Base-by-base conservation (phyloP, 2,329 filamentous ascomycete species). In the Xylaria sp. region DNA sequence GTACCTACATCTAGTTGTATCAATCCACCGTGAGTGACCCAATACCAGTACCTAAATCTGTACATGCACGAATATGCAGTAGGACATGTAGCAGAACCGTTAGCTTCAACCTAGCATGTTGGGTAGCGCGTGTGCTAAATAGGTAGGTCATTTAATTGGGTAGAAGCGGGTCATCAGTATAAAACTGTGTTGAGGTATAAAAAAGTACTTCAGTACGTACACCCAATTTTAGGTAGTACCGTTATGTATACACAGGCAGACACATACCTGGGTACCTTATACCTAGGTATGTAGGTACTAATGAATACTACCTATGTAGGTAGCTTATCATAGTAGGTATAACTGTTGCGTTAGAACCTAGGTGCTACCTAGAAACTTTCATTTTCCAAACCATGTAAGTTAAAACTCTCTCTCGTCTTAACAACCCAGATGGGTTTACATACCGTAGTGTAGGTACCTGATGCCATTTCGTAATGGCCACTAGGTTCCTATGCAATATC, bases 91-190 rank as follows among this genome's bases (percentile, higher is more conserved):
- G 10, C 20, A 45, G 4, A 9, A 39, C 31, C 29, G 47, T 33
- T 60, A 55, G 49, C 31, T 55, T 62, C 17, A 39, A 49, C 49
- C 57, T 57, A 58, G 7, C 15, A 17, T 50, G 22, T 17, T 50
- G 13, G 20, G 49, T 15, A n/a, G 42, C 25, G 56, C 63, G 57
- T 50, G 63, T 56, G 49, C 38, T 27, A 22, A 49, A 17, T 29
- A n/a, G n/a, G n/a, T 10, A 42, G 44, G 17, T 13, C 49, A 36
- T 44, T 36, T 64, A 29, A 59, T 64, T 64, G 55, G 62, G 27
- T 54, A 47, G 36, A 29, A 36, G 31, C 22, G 9, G 33, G 7
- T 4, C n/a, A 17, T 22, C 29, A 22, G 44, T 44, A 45, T 49
- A 20, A 36, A 38, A 44, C 54, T 20, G 50, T 54, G 15, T 57